Conservation (phyloP, 768 basidiomycete species). For the Pleurotus platypus region DNA sequence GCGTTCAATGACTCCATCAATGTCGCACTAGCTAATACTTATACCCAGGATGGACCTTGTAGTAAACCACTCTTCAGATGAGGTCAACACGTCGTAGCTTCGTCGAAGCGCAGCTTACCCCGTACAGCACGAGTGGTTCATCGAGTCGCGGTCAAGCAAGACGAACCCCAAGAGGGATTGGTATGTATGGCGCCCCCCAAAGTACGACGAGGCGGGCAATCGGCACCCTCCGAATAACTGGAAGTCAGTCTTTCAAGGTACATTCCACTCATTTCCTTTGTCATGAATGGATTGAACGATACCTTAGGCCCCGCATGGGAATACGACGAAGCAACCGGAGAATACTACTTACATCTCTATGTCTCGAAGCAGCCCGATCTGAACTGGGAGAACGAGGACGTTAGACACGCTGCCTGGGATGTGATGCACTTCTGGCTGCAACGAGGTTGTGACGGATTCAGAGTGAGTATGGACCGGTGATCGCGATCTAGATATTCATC, state of each 20-base stretch:
- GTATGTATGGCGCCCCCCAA: conserved; percentile 73
- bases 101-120: neutral
- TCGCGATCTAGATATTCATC: conserved; percentile 66
- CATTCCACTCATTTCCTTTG: neutral
- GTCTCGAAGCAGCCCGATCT: conserved; percentile 67
- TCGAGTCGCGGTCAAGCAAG: conserved; percentile 48
- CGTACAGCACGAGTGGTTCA: conserved; percentile 70
- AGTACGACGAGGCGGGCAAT: conserved; percentile 46
- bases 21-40: neutral
- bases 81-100: conserved; percentile 29
- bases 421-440: conserved; percentile 75
- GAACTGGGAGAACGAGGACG: conserved; percentile 71
- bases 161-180: conserved; percentile 63
- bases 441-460: conserved; percentile 72
- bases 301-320: conserved; percentile 64
- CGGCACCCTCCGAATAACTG: conserved; percentile 71
- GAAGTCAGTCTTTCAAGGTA: conserved; percentile 64
- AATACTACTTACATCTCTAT: conserved; percentile 75
- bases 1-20: conserved; percentile 14
- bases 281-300: neutral
- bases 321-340: conserved; percentile 57
- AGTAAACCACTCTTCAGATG: conserved; percentile 69
- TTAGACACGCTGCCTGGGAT: conserved; percentile 56
- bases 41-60: conserved; percentile 67
- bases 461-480: conserved; percentile 58